Evolutionary conservation across 1,284 basidiomycete species (phyloP), one percentile per base, ranked within the genome.

Genomic region (Taiwanofungus camphoratus): DNA sequence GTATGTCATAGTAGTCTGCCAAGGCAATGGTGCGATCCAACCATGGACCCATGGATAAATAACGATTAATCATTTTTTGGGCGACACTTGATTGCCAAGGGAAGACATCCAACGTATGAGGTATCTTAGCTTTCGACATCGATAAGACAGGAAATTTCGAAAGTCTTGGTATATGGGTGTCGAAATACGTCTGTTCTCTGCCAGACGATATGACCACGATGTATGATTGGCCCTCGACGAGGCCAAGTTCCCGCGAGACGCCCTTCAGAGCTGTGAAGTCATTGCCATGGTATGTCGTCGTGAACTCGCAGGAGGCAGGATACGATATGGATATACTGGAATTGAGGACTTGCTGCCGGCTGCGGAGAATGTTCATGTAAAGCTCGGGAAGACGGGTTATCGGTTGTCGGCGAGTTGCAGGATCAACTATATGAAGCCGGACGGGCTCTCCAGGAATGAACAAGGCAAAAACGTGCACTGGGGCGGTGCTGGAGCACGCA

Each of bases 1-100:
- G 96, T 8, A 98, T 73, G 61, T 98, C 90, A 57, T 93, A 96
- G 58, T 96, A 94, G 49, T 87, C 77, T 0, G 95, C 89, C 35
- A 95, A 76, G 9, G 87, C 76, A 13, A 92, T 74, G 54, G 87
- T 78, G n/a, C 85, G 76, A 49, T 86, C 80, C 29, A 99, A 67
- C 89, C 91, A 96, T 11, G 69, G 55, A 1, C 91, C 88, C 31
- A 91, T 67, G 19, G 76, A 73, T 26, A 98, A 69, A 58, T 93
- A 99, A 41, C 92, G 86, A 31, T 71, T 76, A 36, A 97, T 63
- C 84, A 99, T 89, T 57, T 91, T 88, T 50, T 77, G 69, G 1
- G 76, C 77, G 24, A 87, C 79, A 50, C 79, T 74, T 0, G 70
- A 68, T 55, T 89, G 85, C 87, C 87, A 91, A 0, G 83, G 83